Conservation (phyloP, 805 yeast species). For the Lipomyces spencermartinsiae region DNA sequence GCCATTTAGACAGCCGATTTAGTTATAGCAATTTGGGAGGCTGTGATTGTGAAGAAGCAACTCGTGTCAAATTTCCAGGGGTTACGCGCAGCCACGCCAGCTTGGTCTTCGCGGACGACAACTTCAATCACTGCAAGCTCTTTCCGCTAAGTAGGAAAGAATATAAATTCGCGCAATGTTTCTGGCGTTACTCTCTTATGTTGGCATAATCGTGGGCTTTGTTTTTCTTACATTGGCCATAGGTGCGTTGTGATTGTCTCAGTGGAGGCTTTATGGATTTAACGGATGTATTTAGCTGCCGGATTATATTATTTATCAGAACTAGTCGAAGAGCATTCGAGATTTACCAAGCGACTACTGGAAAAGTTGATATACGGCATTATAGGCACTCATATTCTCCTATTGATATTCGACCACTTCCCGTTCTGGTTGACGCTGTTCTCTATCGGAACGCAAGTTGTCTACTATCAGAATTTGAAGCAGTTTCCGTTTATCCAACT, state of each 20-base stretch:
- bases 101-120: background rate
- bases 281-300: constrained; percentile 64
- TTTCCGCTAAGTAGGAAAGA: background rate
- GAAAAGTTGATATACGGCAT: constrained; percentile 66
- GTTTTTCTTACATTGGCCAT: constrained; percentile 61
- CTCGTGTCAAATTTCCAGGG: background rate
- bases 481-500: constrained; percentile 85
- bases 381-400: constrained; percentile 59
- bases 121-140: background rate
- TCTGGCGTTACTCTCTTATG: constrained; percentile 61
- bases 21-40: background rate
- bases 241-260: constrained; percentile 37
- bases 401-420: constrained; percentile 77
- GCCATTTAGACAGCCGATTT: background rate
- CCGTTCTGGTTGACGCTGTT: constrained; percentile 72
- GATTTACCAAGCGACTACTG: constrained; percentile 76
- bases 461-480: constrained; percentile 77
- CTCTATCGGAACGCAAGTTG: constrained; percentile 70
- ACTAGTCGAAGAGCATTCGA: constrained; percentile 90
- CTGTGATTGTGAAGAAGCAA: background rate
- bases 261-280: background rate
- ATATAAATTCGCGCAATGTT: constrained; percentile 53
- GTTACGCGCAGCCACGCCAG: background rate
- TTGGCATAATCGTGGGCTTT: constrained; percentile 69
- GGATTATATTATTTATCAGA: constrained; percentile 92